Conservation (phyloP, 768 basidiomycete genomes). For the Tricholoma sp. region DNA sequence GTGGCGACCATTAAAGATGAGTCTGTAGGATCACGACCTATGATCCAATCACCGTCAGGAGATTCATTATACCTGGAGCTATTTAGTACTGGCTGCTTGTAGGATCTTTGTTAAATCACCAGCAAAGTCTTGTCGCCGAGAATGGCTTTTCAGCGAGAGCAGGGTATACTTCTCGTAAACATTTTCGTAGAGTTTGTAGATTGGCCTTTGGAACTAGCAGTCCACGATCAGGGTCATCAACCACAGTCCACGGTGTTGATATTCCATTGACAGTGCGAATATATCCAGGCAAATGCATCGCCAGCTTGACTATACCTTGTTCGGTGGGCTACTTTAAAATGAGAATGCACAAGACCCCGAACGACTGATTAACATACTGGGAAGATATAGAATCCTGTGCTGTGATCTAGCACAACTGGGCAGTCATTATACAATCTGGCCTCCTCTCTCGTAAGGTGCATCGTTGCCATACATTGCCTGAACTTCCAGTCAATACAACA, state of each 20-base stretch:
- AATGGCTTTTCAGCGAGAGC: conserved; percentile 72
- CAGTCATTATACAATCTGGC: conserved; percentile 51
- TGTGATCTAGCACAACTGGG: conserved; percentile 72
- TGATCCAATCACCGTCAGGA: conserved; percentile 83
- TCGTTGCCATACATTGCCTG: conserved; percentile 76
- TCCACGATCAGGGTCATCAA: conserved; percentile 53
- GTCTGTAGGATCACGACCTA: conserved; percentile 62
- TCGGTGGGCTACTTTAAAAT: conserved; percentile 53
- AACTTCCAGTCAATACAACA: conserved; percentile 2
- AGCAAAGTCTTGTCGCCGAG: conserved; percentile 75
- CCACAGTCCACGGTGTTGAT: conserved; percentile 75
- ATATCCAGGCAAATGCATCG: conserved; percentile 72
- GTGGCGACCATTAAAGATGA: conserved; percentile 74
- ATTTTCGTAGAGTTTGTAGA: conserved; percentile 44
- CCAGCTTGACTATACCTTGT: conserved; percentile 70
- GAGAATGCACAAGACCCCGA: background rate
- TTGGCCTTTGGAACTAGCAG: conserved; percentile 60
- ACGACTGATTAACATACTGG: conserved; percentile 45
- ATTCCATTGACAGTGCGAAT: conserved; percentile 44
- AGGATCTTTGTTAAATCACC: conserved; percentile 38
- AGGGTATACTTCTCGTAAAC: conserved; percentile 64
- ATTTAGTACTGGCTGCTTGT: background rate
- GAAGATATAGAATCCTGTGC: conserved; percentile 76
- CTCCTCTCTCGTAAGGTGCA: conserved; percentile 73
- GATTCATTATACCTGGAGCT: conserved; percentile 81